These are phyloP conservation scores for Hyaloperonospora arabidopsidis DNA, from an alignment of 352 stramenopile genomes.

Conservation along the genomic window DNA sequence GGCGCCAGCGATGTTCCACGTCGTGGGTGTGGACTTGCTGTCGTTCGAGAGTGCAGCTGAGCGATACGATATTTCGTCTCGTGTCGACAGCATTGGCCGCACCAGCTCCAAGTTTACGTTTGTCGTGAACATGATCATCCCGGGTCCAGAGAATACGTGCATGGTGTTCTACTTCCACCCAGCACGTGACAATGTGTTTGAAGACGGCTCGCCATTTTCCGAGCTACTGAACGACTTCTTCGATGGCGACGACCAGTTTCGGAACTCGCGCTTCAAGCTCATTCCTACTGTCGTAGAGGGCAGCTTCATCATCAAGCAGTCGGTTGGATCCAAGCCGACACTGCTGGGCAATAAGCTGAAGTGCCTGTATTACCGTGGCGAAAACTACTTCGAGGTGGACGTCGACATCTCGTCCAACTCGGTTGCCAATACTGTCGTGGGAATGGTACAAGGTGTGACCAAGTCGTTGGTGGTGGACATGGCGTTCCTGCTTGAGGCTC, in stretches of 20 bases:
- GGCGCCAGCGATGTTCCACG: constrained; percentile 58
- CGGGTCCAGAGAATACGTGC: constrained; percentile 61
- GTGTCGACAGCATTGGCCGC: constrained; percentile 60
- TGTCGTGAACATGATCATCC: constrained; percentile 88
- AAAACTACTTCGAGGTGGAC: constrained; percentile 94
- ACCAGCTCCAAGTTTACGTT: constrained; percentile 80
- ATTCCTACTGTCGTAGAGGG: constrained; percentile 95
- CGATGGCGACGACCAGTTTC: constrained; percentile 91
- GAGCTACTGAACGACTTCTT: constrained; percentile 87
- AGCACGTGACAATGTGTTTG: constrained; percentile 68
- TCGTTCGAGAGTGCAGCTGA: constrained; percentile 66
- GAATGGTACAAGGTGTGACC: constrained; percentile 85
- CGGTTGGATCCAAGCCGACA: constrained; percentile 91
- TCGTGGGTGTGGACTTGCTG: constrained; percentile 74
- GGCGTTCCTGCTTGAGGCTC: constrained; percentile 81
- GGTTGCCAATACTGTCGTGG: constrained; percentile 85
- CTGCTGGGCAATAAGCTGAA: constrained; percentile 97
- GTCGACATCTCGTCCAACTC: constrained; percentile 92
- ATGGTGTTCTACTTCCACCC: constrained; percentile 87
- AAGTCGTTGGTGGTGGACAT: constrained; percentile 86
- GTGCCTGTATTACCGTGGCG: constrained; percentile 73
- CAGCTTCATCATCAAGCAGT: constrained; percentile 94
- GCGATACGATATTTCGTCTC: constrained; percentile 71
- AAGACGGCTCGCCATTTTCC: constrained; percentile 83
- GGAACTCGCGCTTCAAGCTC: constrained; percentile 96